A percentile compares a stretch with the other conserved stretches of the same genome.
Evolutionary conservation across 257 asterid genomes (phyloP).

Genomic region (Scutellaria minor): DNA sequence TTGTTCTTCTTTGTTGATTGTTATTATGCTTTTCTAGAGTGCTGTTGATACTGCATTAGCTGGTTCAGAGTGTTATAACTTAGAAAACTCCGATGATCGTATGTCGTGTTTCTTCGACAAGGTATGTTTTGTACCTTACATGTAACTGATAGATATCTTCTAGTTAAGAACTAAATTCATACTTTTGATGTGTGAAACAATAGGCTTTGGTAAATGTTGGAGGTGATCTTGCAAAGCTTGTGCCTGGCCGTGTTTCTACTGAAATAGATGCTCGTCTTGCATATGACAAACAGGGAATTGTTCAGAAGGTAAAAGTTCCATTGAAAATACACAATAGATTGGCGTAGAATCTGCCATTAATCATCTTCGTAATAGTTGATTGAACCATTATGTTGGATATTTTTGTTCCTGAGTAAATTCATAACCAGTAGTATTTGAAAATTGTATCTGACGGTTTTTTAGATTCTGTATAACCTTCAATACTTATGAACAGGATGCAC

Average conservation of each 20-base stretch:
- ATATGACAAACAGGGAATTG: conserved; percentile 77
- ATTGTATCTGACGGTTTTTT: background rate
- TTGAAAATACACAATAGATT: background rate
- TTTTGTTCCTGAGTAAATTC: background rate
- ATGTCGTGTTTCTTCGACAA: conserved; percentile 82
- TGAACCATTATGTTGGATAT: background rate
- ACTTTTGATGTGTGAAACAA: conserved; percentile 22
- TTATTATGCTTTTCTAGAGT: conserved; percentile 51
- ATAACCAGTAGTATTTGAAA: background rate
- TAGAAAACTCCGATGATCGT: conserved; percentile 62
- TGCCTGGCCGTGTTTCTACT: conserved; percentile 98
- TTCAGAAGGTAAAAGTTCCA: conserved; percentile 59
- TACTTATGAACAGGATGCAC: background rate
- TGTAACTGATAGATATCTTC: background rate
- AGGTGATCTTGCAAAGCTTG: conserved; percentile 86
- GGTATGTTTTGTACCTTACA: conserved; percentile 49
- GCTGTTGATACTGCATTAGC: conserved; percentile 92
- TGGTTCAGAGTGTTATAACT: conserved; percentile 67
- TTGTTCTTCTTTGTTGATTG: background rate
- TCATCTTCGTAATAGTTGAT: conserved; percentile 9
- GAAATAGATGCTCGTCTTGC: conserved; percentile 99
- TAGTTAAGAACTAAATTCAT: background rate
- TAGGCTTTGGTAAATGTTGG: conserved; percentile 96
- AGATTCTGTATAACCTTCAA: conserved; percentile 8
- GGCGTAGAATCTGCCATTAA: background rate